Evolutionary conservation across 768 basidiomycete genomes (phyloP), one percentile per base, ranked within the genome.

Genomic region (Calocybe indica): DNA sequence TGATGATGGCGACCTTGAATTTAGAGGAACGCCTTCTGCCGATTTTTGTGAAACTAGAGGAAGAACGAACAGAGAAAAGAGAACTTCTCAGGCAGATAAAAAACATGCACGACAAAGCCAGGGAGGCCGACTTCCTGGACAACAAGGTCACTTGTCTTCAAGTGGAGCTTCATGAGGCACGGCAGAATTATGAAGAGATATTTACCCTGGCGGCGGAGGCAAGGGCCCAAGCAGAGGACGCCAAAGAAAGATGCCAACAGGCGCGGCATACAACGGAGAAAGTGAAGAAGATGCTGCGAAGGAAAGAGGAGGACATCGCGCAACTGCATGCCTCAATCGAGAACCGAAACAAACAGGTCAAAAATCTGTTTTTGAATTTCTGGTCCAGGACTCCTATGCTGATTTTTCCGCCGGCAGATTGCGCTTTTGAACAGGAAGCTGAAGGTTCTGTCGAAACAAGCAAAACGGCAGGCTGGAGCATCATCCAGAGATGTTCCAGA

Each of bases 341-440:
- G 37, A 50, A 45, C 14, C 40, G 40, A 3, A 42, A 51, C 2
- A 54, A 53, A 22, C 32, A 54, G 13, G 52, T 51, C 37, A 29
- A 30, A 37, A 48, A 22, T n/a, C n/a, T n/a, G n/a, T n/a, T n/a
- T n/a, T 30, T 14, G 8, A 22, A 35, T 22, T 35, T 37, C 4
- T 7, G 3, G n/a, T 51, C 35, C 8, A 15, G 33, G n/a, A 22
- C 13, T 36, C n/a, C 10, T 12, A 36, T 28, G 13, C n/a, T 33
- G 12, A 6, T 7, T n/a, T 31, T 14, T 35, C 33, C 11, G 12
- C 6, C 3, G 5, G 11, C 36, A 56, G 55, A 54, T 1, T 40
- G 42, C 22, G 12, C 7, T 50, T 7, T 28, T 52, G 12, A 52
- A 52, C 37, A 52, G 40, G 6, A 57, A 57, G 30, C 49, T 57